A percentile compares a stretch with the other conserved stretches of the same genome.
These are phyloP conservation scores for Waltiozyma sp. DNA, from an alignment of 1,139 yeast genomes.

Conservation along the genomic window DNA sequence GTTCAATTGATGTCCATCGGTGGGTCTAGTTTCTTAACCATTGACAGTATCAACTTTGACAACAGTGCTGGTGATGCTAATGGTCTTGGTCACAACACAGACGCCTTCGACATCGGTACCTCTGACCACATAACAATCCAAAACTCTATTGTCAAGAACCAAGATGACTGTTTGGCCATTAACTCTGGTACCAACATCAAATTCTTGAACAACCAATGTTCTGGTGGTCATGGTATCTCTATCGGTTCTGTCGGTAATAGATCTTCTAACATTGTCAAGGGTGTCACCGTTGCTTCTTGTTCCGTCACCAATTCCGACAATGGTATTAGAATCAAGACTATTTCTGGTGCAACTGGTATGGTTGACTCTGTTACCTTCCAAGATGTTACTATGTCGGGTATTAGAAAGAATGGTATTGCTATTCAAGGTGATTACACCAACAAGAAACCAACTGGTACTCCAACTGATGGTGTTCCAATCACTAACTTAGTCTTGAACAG, in stretches of 20 bases:
- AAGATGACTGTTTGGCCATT: constrained; percentile 13
- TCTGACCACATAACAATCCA: constrained; percentile 6
- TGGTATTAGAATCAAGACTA: constrained; percentile 12
- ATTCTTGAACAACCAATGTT: constrained; percentile 9
- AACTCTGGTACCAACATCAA: constrained; percentile 10
- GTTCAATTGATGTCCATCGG: constrained; percentile 8
- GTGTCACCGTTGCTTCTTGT: constrained; percentile 5
- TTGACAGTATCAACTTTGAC: constrained; percentile 7
- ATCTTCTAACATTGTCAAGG: constrained; percentile 5
- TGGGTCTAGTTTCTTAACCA: constrained; percentile 2
- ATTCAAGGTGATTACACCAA: constrained; percentile 10
- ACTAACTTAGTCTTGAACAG: constrained; percentile 7
- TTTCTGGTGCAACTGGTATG: constrained; percentile 8
- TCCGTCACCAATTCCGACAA: constrained; percentile 8
- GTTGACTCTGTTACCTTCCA: constrained; percentile 8
- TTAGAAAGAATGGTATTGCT: constrained; percentile 10
- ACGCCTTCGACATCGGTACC: constrained; percentile 10
- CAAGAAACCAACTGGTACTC: constrained; percentile 8
- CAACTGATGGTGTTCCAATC: constrained; percentile 12
- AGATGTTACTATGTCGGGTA: constrained; percentile 5
- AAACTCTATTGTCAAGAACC: constrained; percentile 7
- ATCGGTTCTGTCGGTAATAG: constrained; percentile 12
- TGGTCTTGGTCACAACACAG: constrained; percentile 9
- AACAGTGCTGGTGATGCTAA: constrained; percentile 9
- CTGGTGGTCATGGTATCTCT: constrained; percentile 13